A percentile compares a stretch with the other conserved stretches of the same genome.
Evolutionary conservation across 2,329 filamentous ascomycete genomes (phyloP).

Genomic region (Apiospora marii): DNA sequence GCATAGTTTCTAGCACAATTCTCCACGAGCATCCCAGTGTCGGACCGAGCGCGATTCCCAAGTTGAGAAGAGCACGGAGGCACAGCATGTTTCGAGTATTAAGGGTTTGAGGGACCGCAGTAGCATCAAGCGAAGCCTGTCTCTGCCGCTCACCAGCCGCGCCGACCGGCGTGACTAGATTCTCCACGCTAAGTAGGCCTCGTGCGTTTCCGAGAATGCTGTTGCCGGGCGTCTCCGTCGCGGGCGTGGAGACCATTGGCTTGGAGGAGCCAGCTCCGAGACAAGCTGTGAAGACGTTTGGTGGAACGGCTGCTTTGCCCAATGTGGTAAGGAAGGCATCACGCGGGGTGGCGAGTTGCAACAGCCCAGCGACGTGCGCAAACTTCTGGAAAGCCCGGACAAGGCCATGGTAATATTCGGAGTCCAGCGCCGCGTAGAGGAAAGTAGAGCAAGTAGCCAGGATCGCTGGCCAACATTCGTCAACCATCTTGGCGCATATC

Average conservation of each 20-base stretch:
- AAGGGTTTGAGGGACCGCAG: slow-evolving; percentile 59
- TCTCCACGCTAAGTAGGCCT: slow-evolving; percentile 78
- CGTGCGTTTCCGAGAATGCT: slow-evolving; percentile 76
- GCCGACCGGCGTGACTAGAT: slow-evolving; percentile 65
- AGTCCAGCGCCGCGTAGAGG: slow-evolving; percentile 87
- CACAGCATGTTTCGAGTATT: slow-evolving; percentile 92
- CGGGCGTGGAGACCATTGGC: slow-evolving; percentile 52
- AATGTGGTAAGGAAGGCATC: slow-evolving; percentile 96
- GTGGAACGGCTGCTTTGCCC: slow-evolving; percentile 90
- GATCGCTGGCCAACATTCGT: slow-evolving; percentile 94
- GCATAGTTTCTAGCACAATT: slow-evolving; percentile 89
- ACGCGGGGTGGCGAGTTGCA: slow-evolving; percentile 83
- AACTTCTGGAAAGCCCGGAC: slow-evolving; percentile 95
- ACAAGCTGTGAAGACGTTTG: slow-evolving; percentile 73
- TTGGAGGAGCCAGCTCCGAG: slow-evolving; percentile 57
- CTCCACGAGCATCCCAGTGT: slow-evolving; percentile 86
- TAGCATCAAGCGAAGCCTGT: slow-evolving; percentile 64
- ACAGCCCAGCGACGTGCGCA: slow-evolving; percentile 89
- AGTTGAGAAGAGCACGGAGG: slow-evolving; percentile 87
- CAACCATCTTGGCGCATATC: slow-evolving; percentile 82
- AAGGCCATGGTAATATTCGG: slow-evolving; percentile 90
- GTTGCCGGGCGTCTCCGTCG: slow-evolving; percentile 56
- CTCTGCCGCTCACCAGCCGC: slow-evolving; percentile 65
- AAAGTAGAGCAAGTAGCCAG: slow-evolving; percentile 96
- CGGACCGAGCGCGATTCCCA: slow-evolving; percentile 92